Percentiles rank a stretch among this genome's conserved stretches.
Evolutionary conservation across 2,329 filamentous ascomycete species (phyloP).

Genomic region (Phoma herbarum): DNA sequence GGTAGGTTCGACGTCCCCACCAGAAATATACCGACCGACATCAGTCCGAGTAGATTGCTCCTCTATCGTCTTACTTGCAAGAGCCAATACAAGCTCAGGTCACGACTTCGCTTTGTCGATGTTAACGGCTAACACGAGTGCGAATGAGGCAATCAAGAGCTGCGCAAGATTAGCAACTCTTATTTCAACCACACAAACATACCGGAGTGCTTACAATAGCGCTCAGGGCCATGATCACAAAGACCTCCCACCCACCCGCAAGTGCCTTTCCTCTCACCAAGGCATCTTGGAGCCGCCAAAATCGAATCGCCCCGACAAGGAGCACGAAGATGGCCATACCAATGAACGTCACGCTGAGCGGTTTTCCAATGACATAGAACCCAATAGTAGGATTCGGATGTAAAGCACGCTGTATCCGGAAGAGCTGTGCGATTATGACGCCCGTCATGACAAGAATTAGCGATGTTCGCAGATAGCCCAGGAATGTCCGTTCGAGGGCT

Average conservation of each 20-base stretch:
- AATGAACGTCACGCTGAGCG: conserved; percentile 63
- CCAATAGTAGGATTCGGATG: conserved; percentile 60
- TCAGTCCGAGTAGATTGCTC: background rate
- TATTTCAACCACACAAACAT: no score
- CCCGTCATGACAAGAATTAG: conserved; percentile 73
- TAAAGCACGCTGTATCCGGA: conserved; percentile 64
- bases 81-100: background rate
- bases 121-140: conserved; percentile 28
- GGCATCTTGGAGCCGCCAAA: conserved; percentile 68
- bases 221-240: conserved; percentile 57
- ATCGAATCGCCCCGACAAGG: conserved; percentile 65
- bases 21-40: background rate
- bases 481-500: conserved; percentile 79
- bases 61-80: background rate
- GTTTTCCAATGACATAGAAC: conserved; percentile 68
- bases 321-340: conserved; percentile 59
- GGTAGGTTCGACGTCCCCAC: background rate
- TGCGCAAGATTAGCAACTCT: conserved; percentile 15
- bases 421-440: conserved; percentile 72
- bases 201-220: conserved; percentile 56
- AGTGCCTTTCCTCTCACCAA: conserved; percentile 66
- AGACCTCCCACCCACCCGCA: conserved; percentile 68
- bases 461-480: conserved; percentile 76
- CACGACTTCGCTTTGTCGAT: conserved; percentile 25
- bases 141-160: conserved; percentile 31